Percentiles rank a stretch among this genome's conserved stretches.
These are phyloP conservation scores for Biancaea sappan DNA, from an alignment of 306 rosid species.

Conservation along the genomic window DNA sequence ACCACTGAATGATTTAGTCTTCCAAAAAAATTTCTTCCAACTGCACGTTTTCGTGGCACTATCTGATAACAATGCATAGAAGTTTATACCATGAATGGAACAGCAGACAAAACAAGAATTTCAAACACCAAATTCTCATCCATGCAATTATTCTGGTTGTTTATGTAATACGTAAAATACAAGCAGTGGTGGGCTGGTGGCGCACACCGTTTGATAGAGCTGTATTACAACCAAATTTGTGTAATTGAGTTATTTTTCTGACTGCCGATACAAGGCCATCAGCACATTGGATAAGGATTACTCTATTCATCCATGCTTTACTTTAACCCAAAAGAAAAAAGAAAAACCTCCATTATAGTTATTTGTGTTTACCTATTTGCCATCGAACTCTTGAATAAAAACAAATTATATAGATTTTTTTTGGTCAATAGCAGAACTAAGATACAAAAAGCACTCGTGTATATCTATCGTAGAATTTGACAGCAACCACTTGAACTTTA, in stretches of 20 bases:
- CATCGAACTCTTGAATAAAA: no score
- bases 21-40: no score
- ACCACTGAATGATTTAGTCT: no score
- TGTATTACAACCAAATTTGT: conserved; percentile 35
- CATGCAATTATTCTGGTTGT: conserved; percentile 12
- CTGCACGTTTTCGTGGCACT: no score
- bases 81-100: no score
- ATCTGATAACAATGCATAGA: no score
- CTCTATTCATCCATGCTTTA: not conserved
- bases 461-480: not conserved
- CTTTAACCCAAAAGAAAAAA: no score
- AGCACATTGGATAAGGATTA: not conserved
- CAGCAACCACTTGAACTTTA: not conserved
- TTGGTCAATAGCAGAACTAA: no score
- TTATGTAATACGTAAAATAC: conserved; percentile 40
- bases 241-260: not conserved
- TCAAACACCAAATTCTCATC: conserved; percentile 25
- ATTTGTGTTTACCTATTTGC: no score
- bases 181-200: conserved; percentile 24
- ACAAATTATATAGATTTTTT: no score
- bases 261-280: conserved; percentile 29
- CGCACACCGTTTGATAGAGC: conserved; percentile 25
- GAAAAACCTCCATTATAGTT: not conserved
- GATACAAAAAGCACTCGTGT: no score
- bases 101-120: not conserved